Evolutionary conservation across 495 filamentous ascomycete genomes (phyloP), one percentile per base, ranked within the genome.

Genomic region (Aspergillus affinis): DNA sequence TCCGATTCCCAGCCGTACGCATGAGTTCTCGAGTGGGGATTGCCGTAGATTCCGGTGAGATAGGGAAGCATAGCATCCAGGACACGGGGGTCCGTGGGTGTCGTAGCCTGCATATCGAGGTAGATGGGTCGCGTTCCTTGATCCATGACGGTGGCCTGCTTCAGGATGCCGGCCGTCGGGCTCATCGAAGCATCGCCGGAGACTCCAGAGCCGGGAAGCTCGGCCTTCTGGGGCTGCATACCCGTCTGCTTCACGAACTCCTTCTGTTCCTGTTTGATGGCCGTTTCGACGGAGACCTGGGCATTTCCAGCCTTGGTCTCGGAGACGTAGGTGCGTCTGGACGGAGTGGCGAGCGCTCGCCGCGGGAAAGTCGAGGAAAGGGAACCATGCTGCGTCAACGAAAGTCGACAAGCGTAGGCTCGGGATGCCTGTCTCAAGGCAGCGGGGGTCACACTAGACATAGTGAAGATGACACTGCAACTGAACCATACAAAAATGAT

Each of bases 1-100:
- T 98, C 94, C 50, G 90, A 94, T 78, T 98, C 94, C 94, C 94
- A 98, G 52, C 94, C 94, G 75, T 98, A 98, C 13, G 94, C 94
- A 75, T 98, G 94, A 52, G 94, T 98, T 69, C 95, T 84, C 41
- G 93, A 97, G 74, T 98, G 94, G 51, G 94, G 94, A 72, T 98
- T 98, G 62, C 94, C 94, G 73, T 97, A 98, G 32, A 96, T 84
- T 36, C 92, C 92, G 21, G 93, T 94, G 67, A 89, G 90, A 76
- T 86, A 98, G 1, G 94, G 94, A 20, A 98, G 82, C 94, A 98
- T 98, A 50, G 92, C 90, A 68, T 98, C 94, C 12, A 98, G 81
- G 44, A 98, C 94, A 54, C 94, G 84, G 46, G 94, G 94, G 65
- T 98, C 94, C 8, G 91, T 83, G 10, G 94, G 94, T n/a, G 95